These are phyloP conservation scores for Periconia macrospinosa DNA, from an alignment of 2,329 filamentous ascomycete genomes.

Conservation along the genomic window DNA sequence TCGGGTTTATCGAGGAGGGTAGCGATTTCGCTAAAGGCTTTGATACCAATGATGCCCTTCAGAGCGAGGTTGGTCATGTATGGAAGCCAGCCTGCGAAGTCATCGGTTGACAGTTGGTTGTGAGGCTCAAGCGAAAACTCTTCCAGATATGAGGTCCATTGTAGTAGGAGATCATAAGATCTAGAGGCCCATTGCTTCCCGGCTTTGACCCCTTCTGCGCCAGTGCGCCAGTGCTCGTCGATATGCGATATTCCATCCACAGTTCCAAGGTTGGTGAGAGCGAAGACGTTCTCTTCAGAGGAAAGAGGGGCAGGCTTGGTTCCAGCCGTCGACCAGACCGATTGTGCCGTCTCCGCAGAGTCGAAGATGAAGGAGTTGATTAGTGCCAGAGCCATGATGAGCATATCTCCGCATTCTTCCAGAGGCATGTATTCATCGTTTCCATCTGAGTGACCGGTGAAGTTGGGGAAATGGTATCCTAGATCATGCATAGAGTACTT, in stretches of 20 bases:
- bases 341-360: slow-evolving; percentile 57
- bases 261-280: slow-evolving; percentile 53
- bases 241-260: slow-evolving; percentile 59
- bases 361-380: slow-evolving; percentile 73
- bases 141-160: slow-evolving; percentile 81
- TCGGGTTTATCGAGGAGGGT: slow-evolving; percentile 60
- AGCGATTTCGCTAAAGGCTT: slow-evolving; percentile 74
- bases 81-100: slow-evolving; percentile 77
- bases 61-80: slow-evolving; percentile 82
- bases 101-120: slow-evolving; percentile 79
- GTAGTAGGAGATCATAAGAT: slow-evolving; percentile 72
- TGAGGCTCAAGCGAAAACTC: slow-evolving; percentile 73
- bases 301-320: slow-evolving; percentile 8
- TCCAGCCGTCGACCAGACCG: slow-evolving; percentile 59
- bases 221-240: slow-evolving; percentile 63
- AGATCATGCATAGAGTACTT: slow-evolving; percentile 79
- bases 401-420: slow-evolving; percentile 79
- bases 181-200: slow-evolving; percentile 66
- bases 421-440: slow-evolving; percentile 75
- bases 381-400: slow-evolving; percentile 79
- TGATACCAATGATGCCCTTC: slow-evolving; percentile 81
- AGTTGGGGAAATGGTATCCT: slow-evolving; percentile 72
- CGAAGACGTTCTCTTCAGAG: slow-evolving; percentile 43
- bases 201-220: slow-evolving; percentile 56
- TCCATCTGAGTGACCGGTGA: slow-evolving; percentile 73